Evolutionary conservation across 257 asterid species (phyloP).

Genomic region (Fraxinus quadrangulata): DNA sequence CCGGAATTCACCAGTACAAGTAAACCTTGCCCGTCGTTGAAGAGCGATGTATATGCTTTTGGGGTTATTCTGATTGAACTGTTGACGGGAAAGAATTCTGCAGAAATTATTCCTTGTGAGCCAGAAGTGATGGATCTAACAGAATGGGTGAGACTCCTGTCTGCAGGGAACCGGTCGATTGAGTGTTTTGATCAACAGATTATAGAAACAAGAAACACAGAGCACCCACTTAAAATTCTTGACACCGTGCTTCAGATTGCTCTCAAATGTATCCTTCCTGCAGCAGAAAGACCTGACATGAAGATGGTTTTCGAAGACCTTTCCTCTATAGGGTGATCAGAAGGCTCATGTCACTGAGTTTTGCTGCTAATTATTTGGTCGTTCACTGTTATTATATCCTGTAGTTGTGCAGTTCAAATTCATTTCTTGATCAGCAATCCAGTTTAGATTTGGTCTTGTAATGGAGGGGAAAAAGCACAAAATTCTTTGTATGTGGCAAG

Average conservation of each 20-base stretch:
- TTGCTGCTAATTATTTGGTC: conserved; percentile 21
- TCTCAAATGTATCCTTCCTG: conserved; percentile 71
- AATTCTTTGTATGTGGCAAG: conserved; percentile 14
- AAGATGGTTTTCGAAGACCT: conserved; percentile 63
- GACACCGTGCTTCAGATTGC: conserved; percentile 63
- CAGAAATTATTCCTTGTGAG: conserved; percentile 56
- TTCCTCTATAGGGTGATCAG: conserved; percentile 32
- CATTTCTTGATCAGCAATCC: conserved; percentile 6
- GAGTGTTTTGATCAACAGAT: conserved; percentile 60
- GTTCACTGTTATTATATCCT: conserved; percentile 14
- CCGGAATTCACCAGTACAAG: conserved; percentile 82
- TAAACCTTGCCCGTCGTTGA: conserved; percentile 77
- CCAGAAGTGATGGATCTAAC: conserved; percentile 58
- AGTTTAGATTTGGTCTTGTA: background rate
- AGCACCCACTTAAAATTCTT: conserved; percentile 30
- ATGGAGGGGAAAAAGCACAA: background rate
- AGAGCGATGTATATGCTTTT: conserved; percentile 83
- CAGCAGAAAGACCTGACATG: conserved; percentile 82
- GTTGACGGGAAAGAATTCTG: conserved; percentile 65
- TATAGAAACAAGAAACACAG: conserved; percentile 31
- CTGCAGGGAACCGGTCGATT: conserved; percentile 48
- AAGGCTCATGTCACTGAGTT: conserved; percentile 3
- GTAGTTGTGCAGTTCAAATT: conserved; percentile 17
- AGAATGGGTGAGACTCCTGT: conserved; percentile 78
- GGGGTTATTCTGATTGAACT: conserved; percentile 75